phyloP scores from a whole-genome alignment of 163 green algal species.

The Scenedesmus sp. region DNA sequence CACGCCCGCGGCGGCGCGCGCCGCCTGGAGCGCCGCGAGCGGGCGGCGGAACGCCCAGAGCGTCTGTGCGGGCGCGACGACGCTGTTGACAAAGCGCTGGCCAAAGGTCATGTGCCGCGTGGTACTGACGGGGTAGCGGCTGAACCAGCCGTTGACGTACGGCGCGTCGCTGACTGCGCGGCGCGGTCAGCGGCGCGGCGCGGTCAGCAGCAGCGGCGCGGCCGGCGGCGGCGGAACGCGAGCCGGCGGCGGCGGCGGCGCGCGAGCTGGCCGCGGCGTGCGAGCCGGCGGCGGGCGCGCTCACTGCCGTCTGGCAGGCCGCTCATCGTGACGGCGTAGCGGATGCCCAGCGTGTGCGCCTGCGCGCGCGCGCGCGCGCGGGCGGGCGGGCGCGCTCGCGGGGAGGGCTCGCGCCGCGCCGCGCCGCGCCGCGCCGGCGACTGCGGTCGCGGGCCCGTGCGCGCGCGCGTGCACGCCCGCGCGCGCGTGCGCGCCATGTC shows the following conservation, averaged over 20 bases:
- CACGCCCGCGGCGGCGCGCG: too few relatives aligned
- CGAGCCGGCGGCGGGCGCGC: background rate
- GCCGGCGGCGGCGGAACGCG: background rate
- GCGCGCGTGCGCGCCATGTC: constrained; percentile 18
- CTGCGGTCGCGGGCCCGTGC: background rate
- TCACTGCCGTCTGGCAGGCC: constrained; percentile 8
- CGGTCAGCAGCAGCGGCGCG: background rate
- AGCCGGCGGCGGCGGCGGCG: background rate
- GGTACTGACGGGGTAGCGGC: background rate
- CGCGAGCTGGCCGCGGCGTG: background rate
- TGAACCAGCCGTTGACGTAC: constrained; percentile 19
- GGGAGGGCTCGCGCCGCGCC: background rate
- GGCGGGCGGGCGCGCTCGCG: background rate
- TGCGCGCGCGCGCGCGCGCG: background rate
- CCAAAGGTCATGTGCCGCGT: background rate
- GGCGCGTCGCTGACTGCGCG: constrained; percentile 18
- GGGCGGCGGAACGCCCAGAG: too few relatives aligned
- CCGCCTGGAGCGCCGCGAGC: too few relatives aligned
- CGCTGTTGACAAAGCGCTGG: constrained; percentile 7
- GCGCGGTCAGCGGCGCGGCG: background rate
- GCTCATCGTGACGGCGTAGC: background rate
- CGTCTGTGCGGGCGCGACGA: too few relatives aligned
- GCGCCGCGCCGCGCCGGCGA: background rate
- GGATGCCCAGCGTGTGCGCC: background rate
- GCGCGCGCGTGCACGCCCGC: background rate